These are phyloP conservation scores for Lepidium campestre DNA, from an alignment of 441 rosid genomes.

Conservation along the genomic window DNA sequence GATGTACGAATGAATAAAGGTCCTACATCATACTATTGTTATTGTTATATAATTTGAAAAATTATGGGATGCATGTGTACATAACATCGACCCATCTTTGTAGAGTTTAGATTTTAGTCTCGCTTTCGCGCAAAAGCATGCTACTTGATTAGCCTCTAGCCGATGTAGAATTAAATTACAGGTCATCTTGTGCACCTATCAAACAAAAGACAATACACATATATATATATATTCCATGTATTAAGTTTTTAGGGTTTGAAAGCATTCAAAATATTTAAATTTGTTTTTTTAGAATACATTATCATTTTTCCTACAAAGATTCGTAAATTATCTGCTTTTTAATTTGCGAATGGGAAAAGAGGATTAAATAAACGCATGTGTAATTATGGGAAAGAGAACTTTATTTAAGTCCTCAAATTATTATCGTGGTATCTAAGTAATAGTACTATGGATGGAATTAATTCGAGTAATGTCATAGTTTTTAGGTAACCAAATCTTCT, in stretches of 20 bases:
- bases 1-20: slow-evolving; percentile 27
- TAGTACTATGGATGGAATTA: background rate
- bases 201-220: background rate
- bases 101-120: slow-evolving; percentile 23
- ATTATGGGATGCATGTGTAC: slow-evolving; percentile 23
- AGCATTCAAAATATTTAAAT: background rate
- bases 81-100: slow-evolving; percentile 29
- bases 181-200: slow-evolving; percentile 9
- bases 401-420: background rate
- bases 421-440: background rate
- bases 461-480: background rate
- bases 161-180: slow-evolving; percentile 8
- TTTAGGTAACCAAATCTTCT: background rate
- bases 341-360: background rate
- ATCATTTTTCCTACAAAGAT: background rate
- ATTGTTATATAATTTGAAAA: background rate
- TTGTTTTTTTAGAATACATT: background rate
- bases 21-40: slow-evolving; percentile 19
- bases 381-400: background rate
- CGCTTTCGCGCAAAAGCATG: slow-evolving; percentile 33
- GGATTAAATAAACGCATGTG: background rate
- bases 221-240: background rate
- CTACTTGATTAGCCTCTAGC: slow-evolving; percentile 17
- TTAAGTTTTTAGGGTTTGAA: background rate
- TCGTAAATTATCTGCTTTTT: background rate